phyloP scores from a whole-genome alignment of 495 filamentous ascomycete genomes.

The Hypoxylon intermedium region DNA sequence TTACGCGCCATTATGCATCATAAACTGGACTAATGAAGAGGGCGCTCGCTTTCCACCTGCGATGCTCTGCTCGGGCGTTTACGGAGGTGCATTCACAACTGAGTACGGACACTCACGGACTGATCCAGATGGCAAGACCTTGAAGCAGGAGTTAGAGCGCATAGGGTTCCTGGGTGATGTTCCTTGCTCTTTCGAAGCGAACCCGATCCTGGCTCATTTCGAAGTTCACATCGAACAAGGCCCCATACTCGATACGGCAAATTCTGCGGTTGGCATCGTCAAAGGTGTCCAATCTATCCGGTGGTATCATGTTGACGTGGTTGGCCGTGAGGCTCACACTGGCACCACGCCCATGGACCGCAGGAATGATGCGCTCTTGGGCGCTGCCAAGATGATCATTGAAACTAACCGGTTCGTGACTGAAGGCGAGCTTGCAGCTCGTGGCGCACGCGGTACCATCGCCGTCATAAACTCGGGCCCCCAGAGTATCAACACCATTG shows the following conservation, averaged over 20 bases:
- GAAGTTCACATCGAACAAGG: conserved; percentile 84
- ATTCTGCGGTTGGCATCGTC: conserved; percentile 71
- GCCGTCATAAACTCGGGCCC: conserved; percentile 65
- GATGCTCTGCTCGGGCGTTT: conserved; percentile 76
- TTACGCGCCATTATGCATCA: conserved; percentile 67
- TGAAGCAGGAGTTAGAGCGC: conserved; percentile 68
- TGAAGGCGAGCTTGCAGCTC: conserved; percentile 60
- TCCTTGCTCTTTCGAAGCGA: conserved; percentile 61
- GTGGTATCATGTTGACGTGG: conserved; percentile 71
- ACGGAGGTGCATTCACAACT: conserved; percentile 68
- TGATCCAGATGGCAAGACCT: too few species aligned
- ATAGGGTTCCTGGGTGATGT: conserved; percentile 69
- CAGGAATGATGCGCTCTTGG: conserved; percentile 63
- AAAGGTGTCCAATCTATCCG: conserved; percentile 70
- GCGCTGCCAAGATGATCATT: conserved; percentile 65
- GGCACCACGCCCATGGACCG: conserved; percentile 71
- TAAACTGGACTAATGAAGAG: conserved; percentile 85
- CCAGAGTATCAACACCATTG: conserved; percentile 68
- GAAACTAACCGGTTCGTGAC: conserved; percentile 65
- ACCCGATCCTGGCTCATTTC: conserved; percentile 76
- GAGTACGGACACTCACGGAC: too few species aligned
- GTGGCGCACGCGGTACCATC: too few species aligned
- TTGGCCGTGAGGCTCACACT: conserved; percentile 72
- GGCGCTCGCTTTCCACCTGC: conserved; percentile 76
- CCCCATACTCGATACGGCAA: conserved; percentile 66